Conservation (phyloP, 2,329 filamentous ascomycete genomes). For the Colletotrichum eremochloae region DNA sequence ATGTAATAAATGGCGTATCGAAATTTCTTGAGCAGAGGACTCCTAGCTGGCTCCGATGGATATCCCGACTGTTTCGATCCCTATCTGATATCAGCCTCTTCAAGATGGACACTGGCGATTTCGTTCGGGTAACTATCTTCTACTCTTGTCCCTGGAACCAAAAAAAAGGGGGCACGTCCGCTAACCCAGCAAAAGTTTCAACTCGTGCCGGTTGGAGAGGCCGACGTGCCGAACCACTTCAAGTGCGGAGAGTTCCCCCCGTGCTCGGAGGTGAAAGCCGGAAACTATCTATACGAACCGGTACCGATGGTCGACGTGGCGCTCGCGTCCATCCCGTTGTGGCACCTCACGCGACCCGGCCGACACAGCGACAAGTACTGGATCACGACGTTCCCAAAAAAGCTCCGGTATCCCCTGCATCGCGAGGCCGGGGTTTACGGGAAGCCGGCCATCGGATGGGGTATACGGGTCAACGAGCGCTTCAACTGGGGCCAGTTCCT, state of each 20-base stretch:
- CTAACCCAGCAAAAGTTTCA: constrained; percentile 8
- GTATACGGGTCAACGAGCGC: not conserved
- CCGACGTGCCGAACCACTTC: not conserved
- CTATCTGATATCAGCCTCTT: not conserved
- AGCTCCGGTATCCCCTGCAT: constrained; percentile 8
- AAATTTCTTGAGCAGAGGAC: not conserved
- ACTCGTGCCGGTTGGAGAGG: constrained; percentile 18
- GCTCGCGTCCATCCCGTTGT: constrained; percentile 4
- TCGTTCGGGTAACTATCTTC: constrained; percentile 3
- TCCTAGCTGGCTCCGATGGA: not conserved
- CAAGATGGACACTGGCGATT: constrained; percentile 19
- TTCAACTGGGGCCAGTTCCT: constrained; percentile 5
- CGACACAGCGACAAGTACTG: constrained; percentile 24
- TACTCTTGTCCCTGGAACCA: too few relatives aligned
- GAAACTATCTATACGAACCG: constrained; percentile 4
- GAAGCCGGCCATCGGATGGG: constrained; percentile 11
- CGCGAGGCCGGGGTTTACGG: constrained; percentile 1
- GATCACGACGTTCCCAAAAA: constrained; percentile 22
- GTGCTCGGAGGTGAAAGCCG: not conserved
- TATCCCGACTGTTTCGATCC: not conserved
- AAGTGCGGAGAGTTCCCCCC: constrained; percentile 3
- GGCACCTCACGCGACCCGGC: constrained; percentile 6
- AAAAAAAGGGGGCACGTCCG: accelerated
- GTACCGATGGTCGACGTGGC: constrained; percentile 19
- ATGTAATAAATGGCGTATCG: not conserved